These are phyloP conservation scores for Ophiostoma quercus DNA, from an alignment of 2,329 filamentous ascomycete genomes.

Conservation along the genomic window DNA sequence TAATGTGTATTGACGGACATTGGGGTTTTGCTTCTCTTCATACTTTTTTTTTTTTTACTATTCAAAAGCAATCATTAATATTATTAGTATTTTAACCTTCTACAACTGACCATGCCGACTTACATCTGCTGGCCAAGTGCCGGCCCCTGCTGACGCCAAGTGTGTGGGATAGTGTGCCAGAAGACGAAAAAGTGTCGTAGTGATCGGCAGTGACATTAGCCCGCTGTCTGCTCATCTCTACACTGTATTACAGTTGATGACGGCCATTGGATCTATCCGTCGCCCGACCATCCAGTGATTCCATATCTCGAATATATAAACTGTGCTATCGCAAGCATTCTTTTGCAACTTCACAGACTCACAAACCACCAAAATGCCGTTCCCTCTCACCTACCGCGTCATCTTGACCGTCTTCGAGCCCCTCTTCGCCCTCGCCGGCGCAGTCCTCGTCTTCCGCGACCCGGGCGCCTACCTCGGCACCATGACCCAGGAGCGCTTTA, in stretches of 20 bases:
- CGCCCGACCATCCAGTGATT: not conserved
- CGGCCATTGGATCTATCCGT: not conserved
- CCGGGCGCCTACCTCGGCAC: constrained; percentile 32
- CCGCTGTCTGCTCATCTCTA: not conserved
- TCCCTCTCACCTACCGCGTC: constrained; percentile 35
- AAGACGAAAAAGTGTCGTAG: not conserved
- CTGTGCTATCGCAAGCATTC: not conserved
- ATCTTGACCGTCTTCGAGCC: constrained; percentile 36
- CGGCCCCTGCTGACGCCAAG: not conserved
- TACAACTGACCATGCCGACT: too few relatives aligned
- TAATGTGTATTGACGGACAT: constrained; percentile 18
- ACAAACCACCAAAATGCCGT: not conserved
- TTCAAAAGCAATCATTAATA: constrained; percentile 5
- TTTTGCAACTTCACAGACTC: not conserved
- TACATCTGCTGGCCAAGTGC: not conserved
- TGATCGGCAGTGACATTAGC: constrained; percentile 3
- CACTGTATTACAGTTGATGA: not conserved
- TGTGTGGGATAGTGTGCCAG: not conserved
- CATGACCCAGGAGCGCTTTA: constrained; percentile 31
- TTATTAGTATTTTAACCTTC: not conserved
- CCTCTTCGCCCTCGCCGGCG: constrained; percentile 34
- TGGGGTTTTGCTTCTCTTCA: not conserved
- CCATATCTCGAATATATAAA: not conserved
- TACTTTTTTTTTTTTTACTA: not conserved
- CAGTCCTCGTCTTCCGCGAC: constrained; percentile 31